phyloP scores from a whole-genome alignment of 208 protist genomes.

The Trypanosoma conorhini region DNA sequence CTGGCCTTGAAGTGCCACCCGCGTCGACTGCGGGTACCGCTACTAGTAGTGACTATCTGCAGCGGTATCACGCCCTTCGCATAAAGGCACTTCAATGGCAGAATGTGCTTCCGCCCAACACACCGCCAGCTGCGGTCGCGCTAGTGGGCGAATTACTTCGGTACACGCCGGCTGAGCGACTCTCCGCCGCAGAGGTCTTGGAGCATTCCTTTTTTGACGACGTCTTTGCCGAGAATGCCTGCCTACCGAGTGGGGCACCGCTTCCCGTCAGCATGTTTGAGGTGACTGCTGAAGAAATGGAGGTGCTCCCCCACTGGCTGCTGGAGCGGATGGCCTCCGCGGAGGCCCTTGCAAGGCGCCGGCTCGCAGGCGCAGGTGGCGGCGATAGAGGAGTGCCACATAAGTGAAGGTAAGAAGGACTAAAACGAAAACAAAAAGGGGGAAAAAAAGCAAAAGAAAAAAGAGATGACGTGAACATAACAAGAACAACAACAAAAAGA shows the following conservation, averaged over 20 bases:
- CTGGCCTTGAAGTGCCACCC: not conserved
- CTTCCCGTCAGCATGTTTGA: conserved; percentile 74
- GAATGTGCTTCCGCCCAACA: conserved; percentile 79
- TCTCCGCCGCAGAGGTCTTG: conserved; percentile 97
- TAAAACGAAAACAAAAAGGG: not conserved
- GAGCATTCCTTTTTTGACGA: conserved; percentile 98
- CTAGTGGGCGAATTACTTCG: conserved; percentile 96
- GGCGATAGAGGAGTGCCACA: not conserved
- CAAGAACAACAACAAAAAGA: not conserved
- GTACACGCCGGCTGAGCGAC: conserved; percentile 95
- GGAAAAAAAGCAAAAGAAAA: conserved; percentile 2
- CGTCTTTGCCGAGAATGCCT: conserved; percentile 64
- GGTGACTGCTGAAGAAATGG: conserved; percentile 43
- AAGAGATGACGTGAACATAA: conserved; percentile 1
- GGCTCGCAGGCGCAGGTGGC: not conserved
- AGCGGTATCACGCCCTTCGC: conserved; percentile 96
- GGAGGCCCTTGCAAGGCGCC: conserved; percentile 3
- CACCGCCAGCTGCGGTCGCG: conserved; percentile 93
- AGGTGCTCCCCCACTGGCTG: conserved; percentile 18
- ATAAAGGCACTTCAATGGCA: conserved; percentile 96
- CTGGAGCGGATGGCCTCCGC: conserved; percentile 28
- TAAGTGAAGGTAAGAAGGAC: not conserved
- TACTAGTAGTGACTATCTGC: conserved; percentile 32
- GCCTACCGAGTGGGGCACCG: conserved; percentile 49
- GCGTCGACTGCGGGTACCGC: not conserved